Base-by-base conservation (phyloP, 2,329 filamentous ascomycete genomes). In the Ophiocordyceps camponoti-leonardi region DNA sequence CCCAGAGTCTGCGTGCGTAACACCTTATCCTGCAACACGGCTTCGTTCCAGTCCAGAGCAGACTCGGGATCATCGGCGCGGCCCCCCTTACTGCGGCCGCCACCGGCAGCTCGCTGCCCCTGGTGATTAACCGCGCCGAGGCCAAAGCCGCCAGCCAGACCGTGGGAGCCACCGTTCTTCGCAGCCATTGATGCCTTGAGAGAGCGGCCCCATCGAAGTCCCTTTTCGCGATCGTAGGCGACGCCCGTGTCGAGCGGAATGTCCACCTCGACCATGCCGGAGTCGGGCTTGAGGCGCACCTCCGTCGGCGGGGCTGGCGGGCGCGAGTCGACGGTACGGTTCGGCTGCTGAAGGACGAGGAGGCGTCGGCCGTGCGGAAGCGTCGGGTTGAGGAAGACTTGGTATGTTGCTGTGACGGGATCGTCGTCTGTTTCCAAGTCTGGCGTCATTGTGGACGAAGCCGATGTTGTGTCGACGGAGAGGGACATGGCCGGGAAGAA, bases 201-300 rank as follows among this genome's bases (percentile, higher is more conserved):
- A 2, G 83, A 79, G 56, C 84, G 77, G 18, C 88, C 92, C 76
- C 86, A 96, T 51, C 77, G 73, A 44, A 92, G 66, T 43, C 86
- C 90, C 66, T 90, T 87, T 52, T 76, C 74, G 52, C 81, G 75
- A 65, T 96, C 87, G 68, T 94, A 96, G 57, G 85, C 81, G 48
- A 61, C 62, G 46, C 70, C 68, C 50, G 79, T 79, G 67, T 80
- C 78, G 54, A 95, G 70, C 5, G 86, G 86, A n/a, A 95, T 74
- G 60, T 98, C 92, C 45, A 96, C 71, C 65, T 98, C 92, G 47
- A 95, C 71, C 66, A 95, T 84, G 46, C 88, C 88, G 0, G 84
- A 77, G 47, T 73, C 67, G 14, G 81, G 75, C 67, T 96, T 98
- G 60, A 94, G 68, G 52, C 90, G 86, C 55, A 96, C 69, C 54